Conservation (phyloP, 129 eudicot genomes). For the Deinandra increscens region DNA sequence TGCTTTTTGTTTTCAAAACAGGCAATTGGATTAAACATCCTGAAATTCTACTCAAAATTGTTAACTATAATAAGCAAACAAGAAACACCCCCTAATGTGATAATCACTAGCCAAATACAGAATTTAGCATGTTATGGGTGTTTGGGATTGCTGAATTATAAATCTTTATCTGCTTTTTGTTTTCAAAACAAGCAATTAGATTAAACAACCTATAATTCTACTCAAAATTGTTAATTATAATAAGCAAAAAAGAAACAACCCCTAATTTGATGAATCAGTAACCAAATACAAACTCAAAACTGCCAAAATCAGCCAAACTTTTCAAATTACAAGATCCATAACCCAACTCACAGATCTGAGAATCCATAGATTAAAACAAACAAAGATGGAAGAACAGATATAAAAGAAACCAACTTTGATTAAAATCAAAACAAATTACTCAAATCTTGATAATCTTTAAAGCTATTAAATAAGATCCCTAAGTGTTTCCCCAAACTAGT, state of each 20-base stretch:
- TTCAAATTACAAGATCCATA: conserved; percentile 7
- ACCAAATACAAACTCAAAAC: not conserved
- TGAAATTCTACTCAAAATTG: not conserved
- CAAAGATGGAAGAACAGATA: not conserved
- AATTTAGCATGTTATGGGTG: not conserved
- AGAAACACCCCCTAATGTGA: not conserved
- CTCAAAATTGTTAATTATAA: not conserved
- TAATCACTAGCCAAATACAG: not conserved
- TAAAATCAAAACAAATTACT: not conserved
- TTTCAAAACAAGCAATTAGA: not conserved
- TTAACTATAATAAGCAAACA: not conserved
- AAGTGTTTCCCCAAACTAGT: not conserved
- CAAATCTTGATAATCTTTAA: conserved; percentile 12
- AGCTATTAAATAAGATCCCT: conserved; percentile 10
- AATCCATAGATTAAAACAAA: conserved; percentile 15
- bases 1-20: not conserved
- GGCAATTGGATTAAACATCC: not conserved
- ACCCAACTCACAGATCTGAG: conserved; percentile 26
- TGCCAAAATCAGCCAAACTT: conserved; percentile 16
- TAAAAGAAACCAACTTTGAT: not conserved
- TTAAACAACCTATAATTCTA: not conserved
- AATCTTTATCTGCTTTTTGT: not conserved
- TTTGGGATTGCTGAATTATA: not conserved
- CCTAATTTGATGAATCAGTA: conserved; percentile 11
- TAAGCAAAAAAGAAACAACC: not conserved